Evolutionary conservation across 2,329 filamentous ascomycete species (phyloP).

Genomic region (Aspergillus clavatus): DNA sequence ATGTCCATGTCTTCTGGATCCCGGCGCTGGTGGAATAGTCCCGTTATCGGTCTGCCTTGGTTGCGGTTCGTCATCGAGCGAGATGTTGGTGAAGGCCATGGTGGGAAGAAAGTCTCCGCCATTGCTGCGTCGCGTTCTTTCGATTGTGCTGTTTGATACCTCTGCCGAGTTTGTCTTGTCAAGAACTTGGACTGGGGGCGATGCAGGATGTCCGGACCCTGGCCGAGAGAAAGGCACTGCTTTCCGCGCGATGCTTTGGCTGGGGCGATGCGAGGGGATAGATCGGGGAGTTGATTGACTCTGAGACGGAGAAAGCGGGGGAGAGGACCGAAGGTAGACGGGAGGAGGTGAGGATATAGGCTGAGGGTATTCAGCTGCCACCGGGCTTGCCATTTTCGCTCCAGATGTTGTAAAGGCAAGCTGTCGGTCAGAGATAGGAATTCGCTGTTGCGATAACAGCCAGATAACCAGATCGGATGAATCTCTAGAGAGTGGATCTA

Average conservation of each 20-base stretch:
- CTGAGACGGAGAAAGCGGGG: constrained; percentile 23
- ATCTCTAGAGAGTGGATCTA: no score
- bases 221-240: constrained; percentile 17
- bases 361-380: constrained; percentile 20
- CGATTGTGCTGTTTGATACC: constrained; percentile 25
- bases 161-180: constrained; percentile 21
- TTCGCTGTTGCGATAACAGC: neutral
- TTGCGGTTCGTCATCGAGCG: constrained; percentile 20
- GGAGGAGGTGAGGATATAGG: constrained; percentile 40
- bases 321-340: constrained; percentile 39
- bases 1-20: constrained; percentile 20
- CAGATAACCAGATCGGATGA: neutral
- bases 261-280: constrained; percentile 17
- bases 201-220: constrained; percentile 27
- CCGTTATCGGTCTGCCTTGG: constrained; percentile 15
- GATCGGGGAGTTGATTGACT: constrained; percentile 7
- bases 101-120: constrained; percentile 21
- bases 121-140: constrained; percentile 22
- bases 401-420: neutral
- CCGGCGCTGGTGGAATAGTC: constrained; percentile 16
- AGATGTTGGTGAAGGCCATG: constrained; percentile 23
- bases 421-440: neutral
- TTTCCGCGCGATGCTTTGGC: constrained; percentile 24
- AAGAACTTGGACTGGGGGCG: constrained; percentile 33
- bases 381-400: constrained; percentile 26